Evolutionary conservation across 345 rosid genomes (phyloP), one percentile per base, ranked within the genome.

Genomic region (Xanthoceras sorbifolium): DNA sequence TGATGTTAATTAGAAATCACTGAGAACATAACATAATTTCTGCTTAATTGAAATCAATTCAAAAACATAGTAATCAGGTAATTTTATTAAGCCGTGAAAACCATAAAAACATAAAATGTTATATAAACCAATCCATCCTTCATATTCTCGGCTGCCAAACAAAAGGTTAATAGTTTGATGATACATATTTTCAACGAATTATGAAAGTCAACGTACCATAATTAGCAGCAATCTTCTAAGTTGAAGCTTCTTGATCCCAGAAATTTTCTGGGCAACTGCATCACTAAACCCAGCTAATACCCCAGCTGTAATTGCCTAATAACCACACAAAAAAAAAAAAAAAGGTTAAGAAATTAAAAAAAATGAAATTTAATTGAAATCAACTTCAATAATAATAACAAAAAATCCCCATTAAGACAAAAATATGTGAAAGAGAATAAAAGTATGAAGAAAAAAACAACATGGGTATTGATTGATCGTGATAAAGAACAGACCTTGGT

Each of bases 281-380:
- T 92, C 97, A 81, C 98, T 92, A 15, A 81, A 83, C 29, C 97
- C 99, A 72, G 93, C 93, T 54, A 95, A 83, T 34, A 90, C 83
- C 36, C 96, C 94, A 68, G 98, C 80, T 1, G 97, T 95, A 64
- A 93, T 83, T 52, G 99, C 98, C 99, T 93, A 80, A 55, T 59
- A 65, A 25, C 10, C 36, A 59, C 64, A 60, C 64, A 63, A 48
- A 4, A 74, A 66, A 65, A 40, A 42, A 55, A 79, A 74, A 66
- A 65, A 40, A 42, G 44, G 77, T 42, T 23, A 75, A 61, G 36
- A 65, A 20, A n/a, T 11, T 11, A 67, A 36, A 28, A 73, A 7
- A 14, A 3, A 12, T 7, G 11, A 57, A 20, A 11, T 34, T 12
- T 5, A 54, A 54, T 15, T 9, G 50, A 25, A 60, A 36, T 42